Base-by-base conservation (phyloP, 331 rosid species). In the Prunus yedoensis region DNA sequence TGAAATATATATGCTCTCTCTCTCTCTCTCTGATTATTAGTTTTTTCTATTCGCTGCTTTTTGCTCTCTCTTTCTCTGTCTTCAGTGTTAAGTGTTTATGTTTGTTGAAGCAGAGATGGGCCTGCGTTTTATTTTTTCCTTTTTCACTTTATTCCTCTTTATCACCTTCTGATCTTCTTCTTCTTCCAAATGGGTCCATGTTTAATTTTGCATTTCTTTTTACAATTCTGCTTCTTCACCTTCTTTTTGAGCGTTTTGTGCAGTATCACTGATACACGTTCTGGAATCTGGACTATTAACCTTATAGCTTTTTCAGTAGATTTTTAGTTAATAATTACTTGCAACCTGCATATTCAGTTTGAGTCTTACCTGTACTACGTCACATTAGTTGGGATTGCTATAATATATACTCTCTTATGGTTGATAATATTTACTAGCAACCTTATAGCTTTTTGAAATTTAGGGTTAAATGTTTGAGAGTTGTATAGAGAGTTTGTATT, bases 111-210 rank as follows among this genome's bases (percentile, higher is more conserved):
- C 68, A 5, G 25, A 5, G 25, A 47, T 74, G 77, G 77, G 77
- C 77, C 67, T 73, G 49, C 59, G 25, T 46, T 32, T 49, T 67
- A 8, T 17, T 70, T 54, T 65, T 30, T 41, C 43, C 5, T 17
- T 51, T 68, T 43, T 12, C 35, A 1, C 49, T 11, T 73, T 65
- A 71, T 67, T 74, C 71, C 67, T 57, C 82, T 73, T 79, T 65
- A 68, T 58, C 71, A 60, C 79, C 71, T 80, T 68, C 79, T 67
- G 70, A 74, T 61, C 65, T 68, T 73, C 79, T 79, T 74, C 83
- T 73, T 79, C 83, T 79, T 79, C 79, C 70, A 59, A 56, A 68
- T 74, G 83, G 83, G 78, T 59, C 79, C 50, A 57, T 16, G 45
- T 61, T 66, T 54, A 45, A 10, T 11, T 58, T 56, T 73, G 3